These are phyloP conservation scores for Irpex rosettiformis DNA, from an alignment of 1,284 basidiomycete genomes.

Conservation along the genomic window DNA sequence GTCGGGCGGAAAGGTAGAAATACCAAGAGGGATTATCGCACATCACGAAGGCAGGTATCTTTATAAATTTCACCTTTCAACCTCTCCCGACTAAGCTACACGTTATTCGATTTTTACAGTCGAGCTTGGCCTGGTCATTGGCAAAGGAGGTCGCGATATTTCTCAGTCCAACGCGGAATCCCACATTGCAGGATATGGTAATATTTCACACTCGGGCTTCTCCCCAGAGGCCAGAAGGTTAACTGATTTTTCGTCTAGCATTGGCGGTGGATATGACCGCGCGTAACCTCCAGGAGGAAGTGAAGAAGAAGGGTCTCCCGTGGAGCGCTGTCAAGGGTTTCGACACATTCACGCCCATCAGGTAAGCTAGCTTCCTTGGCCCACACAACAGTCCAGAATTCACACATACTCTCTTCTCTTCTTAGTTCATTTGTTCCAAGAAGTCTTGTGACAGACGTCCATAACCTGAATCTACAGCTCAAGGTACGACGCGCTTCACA, in stretches of 20 bases:
- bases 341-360: conserved; percentile 70
- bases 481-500: conserved; percentile 46
- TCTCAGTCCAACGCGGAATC: conserved; percentile 65
- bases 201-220: background rate
- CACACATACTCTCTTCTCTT: background rate
- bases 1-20: conserved; percentile 79
- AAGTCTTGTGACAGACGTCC: conserved; percentile 63
- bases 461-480: conserved; percentile 74
- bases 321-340: conserved; percentile 87
- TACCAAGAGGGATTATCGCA: conserved; percentile 79
- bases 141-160: conserved; percentile 83
- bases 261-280: conserved; percentile 95
- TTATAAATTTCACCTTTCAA: background rate
- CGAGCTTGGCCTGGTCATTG: conserved; percentile 96
- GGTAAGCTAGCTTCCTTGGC: conserved; percentile 36
- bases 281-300: conserved; percentile 91
- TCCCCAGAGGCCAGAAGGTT: background rate
- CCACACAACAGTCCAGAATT: background rate
- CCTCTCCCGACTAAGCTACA: background rate
- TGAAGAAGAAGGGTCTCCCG: conserved; percentile 90
- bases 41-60: conserved; percentile 83
- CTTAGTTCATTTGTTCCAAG: conserved; percentile 80
- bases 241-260: conserved; percentile 48
- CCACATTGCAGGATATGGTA: conserved; percentile 91
- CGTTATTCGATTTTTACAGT: conserved; percentile 46